A percentile compares a stretch with the other conserved stretches of the same genome.
Evolutionary conservation across 2,329 filamentous ascomycete genomes (phyloP).

Genomic region (Dendryphion nanum): DNA sequence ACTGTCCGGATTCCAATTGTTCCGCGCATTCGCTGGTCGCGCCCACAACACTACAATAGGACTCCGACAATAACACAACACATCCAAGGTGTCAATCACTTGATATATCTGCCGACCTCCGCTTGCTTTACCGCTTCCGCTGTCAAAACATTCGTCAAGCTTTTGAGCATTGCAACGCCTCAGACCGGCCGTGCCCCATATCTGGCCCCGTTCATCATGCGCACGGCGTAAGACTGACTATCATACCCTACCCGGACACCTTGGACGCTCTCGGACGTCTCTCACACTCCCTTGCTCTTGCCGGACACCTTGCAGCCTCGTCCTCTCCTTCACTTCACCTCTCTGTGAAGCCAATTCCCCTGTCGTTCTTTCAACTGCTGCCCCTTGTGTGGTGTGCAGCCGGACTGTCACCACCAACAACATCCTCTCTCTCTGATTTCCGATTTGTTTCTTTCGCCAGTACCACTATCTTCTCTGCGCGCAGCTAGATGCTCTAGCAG

Average conservation of each 20-base stretch:
- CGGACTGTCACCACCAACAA: constrained; percentile 35
- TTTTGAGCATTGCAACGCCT: constrained; percentile 25
- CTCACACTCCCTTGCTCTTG: constrained; percentile 10
- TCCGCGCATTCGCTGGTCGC: not conserved
- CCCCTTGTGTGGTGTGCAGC: constrained; percentile 36
- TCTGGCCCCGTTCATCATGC: constrained; percentile 27
- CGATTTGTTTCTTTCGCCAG: constrained; percentile 9
- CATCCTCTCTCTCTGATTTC: constrained; percentile 5
- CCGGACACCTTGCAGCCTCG: constrained; percentile 5
- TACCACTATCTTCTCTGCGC: constrained; percentile 7
- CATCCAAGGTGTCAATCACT: not conserved
- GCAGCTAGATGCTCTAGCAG: constrained; percentile 25
- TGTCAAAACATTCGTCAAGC: constrained; percentile 21
- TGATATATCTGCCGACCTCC: not conserved
- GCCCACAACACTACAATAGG: not conserved
- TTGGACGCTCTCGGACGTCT: constrained; percentile 9
- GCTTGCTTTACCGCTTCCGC: constrained; percentile 13
- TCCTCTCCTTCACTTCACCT: constrained; percentile 12
- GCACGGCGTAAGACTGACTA: constrained; percentile 17
- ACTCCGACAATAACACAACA: not conserved
- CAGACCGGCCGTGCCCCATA: constrained; percentile 31
- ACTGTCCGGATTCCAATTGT: not conserved
- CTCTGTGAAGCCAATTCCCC: constrained; percentile 19
- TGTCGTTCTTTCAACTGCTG: constrained; percentile 26
- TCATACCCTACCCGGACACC: constrained; percentile 8